Base-by-base conservation (phyloP, 2,329 filamentous ascomycete species). In the Meredithiella fracta region DNA sequence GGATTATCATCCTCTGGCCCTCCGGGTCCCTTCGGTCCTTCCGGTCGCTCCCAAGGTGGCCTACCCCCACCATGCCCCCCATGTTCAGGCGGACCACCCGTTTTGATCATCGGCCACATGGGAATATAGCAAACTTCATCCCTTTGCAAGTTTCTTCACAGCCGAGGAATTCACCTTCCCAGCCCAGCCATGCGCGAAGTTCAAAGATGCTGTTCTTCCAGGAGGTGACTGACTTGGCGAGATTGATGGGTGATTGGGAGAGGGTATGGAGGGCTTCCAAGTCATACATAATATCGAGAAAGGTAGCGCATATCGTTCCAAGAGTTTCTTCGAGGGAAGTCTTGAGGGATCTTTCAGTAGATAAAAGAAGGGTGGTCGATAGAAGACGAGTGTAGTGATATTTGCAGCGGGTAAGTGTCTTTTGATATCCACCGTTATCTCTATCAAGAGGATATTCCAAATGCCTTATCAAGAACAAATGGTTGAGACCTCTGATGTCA, bases 151-250 rank as follows among this genome's bases (percentile, higher is more conserved):
- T 65, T 29, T 66, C 61, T 2, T 66, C 59, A 58, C 72, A 75
- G 7, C 65, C 63, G 1, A 67, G 64, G 62, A 70, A 73, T 62
- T 73, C 69, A 26, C 70, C 70, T 37, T 69, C 70, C 73, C 73
- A 76, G 3, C 73, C 73, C 0, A 75, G 64, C 72, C 73, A 76
- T 1, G 73, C 72, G 61, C 70, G 68, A 9, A 76, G 61, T 59
- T 40, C 47, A 17, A 22, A 31, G 5, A 25, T 11, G 7, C n/a
- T 17, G 29, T 20, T 23, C 25, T n/a, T 31, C 25, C 25, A 17
- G 7, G 49, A 17, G 6, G 17, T 25, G 29, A 34, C 25, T 8
- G 25, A 17, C 31, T 15, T 4, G n/a, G n/a, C 25, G 15, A 20
- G 49, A 51, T 17, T 29, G 22, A 17, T 15, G 17, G 26, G 25